These are phyloP conservation scores for Xylaria sp. DNA, from an alignment of 2,329 filamentous ascomycete genomes.

Conservation along the genomic window DNA sequence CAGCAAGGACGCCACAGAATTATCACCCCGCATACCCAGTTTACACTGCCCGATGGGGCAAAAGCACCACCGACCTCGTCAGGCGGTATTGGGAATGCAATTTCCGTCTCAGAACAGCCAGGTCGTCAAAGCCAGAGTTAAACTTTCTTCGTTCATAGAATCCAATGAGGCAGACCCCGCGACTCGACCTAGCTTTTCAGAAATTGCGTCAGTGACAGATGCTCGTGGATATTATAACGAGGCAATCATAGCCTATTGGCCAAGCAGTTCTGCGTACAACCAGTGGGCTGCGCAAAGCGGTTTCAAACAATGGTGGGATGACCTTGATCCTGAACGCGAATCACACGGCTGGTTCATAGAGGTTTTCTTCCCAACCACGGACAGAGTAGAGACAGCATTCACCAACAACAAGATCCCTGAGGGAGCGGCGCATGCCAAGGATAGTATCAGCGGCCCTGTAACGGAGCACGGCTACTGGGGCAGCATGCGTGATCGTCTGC, in stretches of 20 bases:
- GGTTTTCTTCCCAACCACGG: not conserved
- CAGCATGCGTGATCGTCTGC: not conserved
- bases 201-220: not conserved
- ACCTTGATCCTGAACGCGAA: not conserved
- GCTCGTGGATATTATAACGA: not conserved
- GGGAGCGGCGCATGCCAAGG: not conserved
- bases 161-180: not conserved
- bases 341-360: not conserved
- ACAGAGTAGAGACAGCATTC: not conserved
- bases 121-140: not conserved
- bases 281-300: not conserved
- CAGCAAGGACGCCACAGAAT: not conserved
- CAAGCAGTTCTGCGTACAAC: not conserved
- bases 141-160: not conserved
- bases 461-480: not conserved
- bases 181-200: not conserved
- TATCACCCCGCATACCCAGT: not conserved
- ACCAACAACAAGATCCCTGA: not conserved
- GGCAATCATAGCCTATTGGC: not conserved
- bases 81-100: not conserved
- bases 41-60: not conserved
- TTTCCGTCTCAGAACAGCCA: not conserved
- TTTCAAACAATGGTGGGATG: not conserved
- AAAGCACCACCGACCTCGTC: not conserved
- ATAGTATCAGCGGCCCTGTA: not conserved